A percentile compares a stretch with the other conserved stretches of the same genome.
These are phyloP conservation scores for Penicillium diatomitis DNA, from an alignment of 495 filamentous ascomycete genomes.

Conservation along the genomic window DNA sequence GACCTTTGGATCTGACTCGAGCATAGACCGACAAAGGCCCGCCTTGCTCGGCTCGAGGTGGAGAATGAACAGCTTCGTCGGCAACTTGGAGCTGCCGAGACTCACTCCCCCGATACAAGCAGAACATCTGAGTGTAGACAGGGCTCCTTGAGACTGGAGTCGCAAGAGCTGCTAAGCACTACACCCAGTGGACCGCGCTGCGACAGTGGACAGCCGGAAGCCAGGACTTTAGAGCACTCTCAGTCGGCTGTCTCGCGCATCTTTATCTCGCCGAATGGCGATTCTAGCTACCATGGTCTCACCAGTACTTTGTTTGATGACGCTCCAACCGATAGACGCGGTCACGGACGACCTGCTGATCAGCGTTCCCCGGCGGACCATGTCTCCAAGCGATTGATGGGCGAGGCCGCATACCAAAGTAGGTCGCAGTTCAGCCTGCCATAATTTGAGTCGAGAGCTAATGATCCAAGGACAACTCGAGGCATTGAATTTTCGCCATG, in stretches of 20 bases:
- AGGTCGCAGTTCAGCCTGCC: not conserved
- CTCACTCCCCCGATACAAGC: not conserved
- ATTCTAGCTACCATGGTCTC: constrained; percentile 23
- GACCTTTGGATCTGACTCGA: not conserved
- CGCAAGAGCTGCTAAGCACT: not conserved
- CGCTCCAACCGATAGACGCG: constrained; percentile 9
- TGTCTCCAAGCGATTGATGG: constrained; percentile 16
- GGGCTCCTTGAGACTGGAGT: not conserved
- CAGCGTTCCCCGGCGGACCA: constrained; percentile 9
- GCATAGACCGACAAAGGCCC: constrained; percentile 18
- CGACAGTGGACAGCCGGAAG: not conserved
- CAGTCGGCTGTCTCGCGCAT: constrained; percentile 14
- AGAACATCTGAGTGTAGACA: not conserved
- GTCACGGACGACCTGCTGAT: not conserved
- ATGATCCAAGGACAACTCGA: constrained; percentile 18
- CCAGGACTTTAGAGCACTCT: not conserved
- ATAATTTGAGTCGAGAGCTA: not conserved
- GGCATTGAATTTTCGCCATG: constrained; percentile 15
- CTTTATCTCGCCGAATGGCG: constrained; percentile 18
- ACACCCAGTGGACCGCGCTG: not conserved
- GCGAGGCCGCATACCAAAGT: constrained; percentile 22
- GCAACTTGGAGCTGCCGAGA: not conserved
- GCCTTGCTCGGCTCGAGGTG: constrained; percentile 14
- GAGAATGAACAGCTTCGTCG: constrained; percentile 19
- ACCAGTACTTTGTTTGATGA: constrained; percentile 27